Evolutionary conservation across 75 land plant genomes (phyloP), one percentile per base, ranked within the genome.

Genomic region (Gnetum montanum): DNA sequence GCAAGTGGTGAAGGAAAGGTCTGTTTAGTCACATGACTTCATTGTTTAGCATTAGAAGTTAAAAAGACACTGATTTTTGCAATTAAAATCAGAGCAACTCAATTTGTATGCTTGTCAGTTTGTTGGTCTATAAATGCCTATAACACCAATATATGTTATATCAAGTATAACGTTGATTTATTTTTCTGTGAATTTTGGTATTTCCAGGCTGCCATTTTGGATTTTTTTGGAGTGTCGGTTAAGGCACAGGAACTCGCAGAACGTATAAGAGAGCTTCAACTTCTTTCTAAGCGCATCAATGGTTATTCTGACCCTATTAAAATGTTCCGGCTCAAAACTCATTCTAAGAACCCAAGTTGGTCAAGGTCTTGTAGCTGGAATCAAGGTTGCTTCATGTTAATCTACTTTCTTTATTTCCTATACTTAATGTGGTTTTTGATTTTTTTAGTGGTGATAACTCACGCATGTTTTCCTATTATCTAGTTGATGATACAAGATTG

Each of bases 401-500:
- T 49, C 54, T 59, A 3, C 37, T n/a, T 36, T 4, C 28, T 2
- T 28, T 54, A 11, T 27, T 48, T 20, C 34, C 37, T 12, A 46
- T 16, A 40, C 19, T 24, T 16, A n/a, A 23, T 1, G 13, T 46
- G 20, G 8, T 3, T 11, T 59, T 24, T 25, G 20, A 28, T 23
- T 26, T 19, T 31, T 18, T 34, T 59, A 16, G 38, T n/a, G n/a
- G n/a, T n/a, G n/a, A n/a, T n/a, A n/a, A n/a, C n/a, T 49, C 23
- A 2, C 54, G 13, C 13, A 29, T 30, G 29, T 25, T 6, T 31
- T 45, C 15, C 31, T 19, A 13, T 60, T 38, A 8, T 6, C 35
- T 58, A 95, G 99, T 91, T 70, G 99, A 95, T 70, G 99, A 95
- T 79, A 92, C 97, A 49, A 81, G 92, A 70, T 58, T 95, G 68